Base-by-base conservation (phyloP, 805 yeast species). In the Wickerhamomyces ciferrii region DNA sequence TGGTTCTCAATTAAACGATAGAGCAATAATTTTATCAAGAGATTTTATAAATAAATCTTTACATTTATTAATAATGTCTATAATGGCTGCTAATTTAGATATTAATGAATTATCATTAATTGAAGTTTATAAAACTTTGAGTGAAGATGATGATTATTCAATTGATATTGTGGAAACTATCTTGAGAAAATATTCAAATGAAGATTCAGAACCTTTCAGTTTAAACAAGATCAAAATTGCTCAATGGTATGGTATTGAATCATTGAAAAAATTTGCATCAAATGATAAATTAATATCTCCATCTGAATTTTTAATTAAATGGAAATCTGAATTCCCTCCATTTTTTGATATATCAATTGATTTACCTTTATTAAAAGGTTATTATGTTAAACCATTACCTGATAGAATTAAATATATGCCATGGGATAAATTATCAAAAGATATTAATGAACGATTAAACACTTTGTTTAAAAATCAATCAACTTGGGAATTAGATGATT, bases 261-360 rank as follows among this genome's bases (percentile, higher is more conserved):
- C 81, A 0, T 66, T 87, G 20, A 59, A 62, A 21, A 62, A 63
- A 36, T 61, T 64, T 48, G 71, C 71, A 0, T 51, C 66, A 29
- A n/a, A n/a, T n/a, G 43, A 51, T n/a, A 54, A 50, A 14, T 48
- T 62, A 1, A 49, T 71, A 18, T 48, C 66, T 1, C 43, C 66
- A 0, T 76, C 78, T 37, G 88, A 84, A 48, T 79, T 89, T 56
- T 55, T 82, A 48, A 71, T 85, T 42, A 74, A 75, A 44, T 78
- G 91, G 81, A 78, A 81, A 54, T 69, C 81, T 1, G 66, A 74
- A 6, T 70, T 87, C 38, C 91, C 94, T 2, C 75, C 79, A 9
- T 75, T 79, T 61, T 75, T 79, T 67, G 79, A 76, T 42, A 75
- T 83, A 38, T 75, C 83, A 18, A 68, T 86, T 15, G 83, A 81